Percentiles rank a stretch among this genome's conserved stretches.
Conservation (phyloP, 2,329 filamentous ascomycete species). For the Paraconiothyrium brasiliense region DNA sequence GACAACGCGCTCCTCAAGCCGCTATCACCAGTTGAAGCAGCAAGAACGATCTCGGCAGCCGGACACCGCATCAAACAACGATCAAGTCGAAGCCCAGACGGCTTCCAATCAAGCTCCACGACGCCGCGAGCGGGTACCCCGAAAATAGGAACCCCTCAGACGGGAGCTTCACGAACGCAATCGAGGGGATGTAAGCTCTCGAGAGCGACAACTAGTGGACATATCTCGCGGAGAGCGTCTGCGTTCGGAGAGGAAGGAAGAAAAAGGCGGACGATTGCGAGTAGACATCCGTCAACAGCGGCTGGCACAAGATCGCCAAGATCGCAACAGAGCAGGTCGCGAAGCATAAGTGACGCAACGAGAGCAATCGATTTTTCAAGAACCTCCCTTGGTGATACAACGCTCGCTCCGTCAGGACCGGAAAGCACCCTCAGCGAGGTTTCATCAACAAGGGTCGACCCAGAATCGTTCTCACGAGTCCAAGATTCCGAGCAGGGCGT, state of each 20-base stretch:
- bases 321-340: background rate
- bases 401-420: background rate
- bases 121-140: background rate
- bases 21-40: background rate
- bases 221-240: background rate
- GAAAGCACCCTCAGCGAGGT: background rate
- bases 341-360: background rate
- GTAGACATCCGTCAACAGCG: conserved; percentile 20
- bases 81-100: conserved; percentile 4
- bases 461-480: background rate
- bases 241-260: background rate
- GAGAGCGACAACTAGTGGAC: background rate
- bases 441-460: conserved; percentile 15
- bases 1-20: background rate
- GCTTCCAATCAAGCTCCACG: background rate
- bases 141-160: background rate
- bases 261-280: conserved; percentile 6
- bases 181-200: background rate
- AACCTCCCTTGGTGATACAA: background rate
- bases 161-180: background rate
- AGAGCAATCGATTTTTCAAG: conserved; percentile 6
- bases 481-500: background rate
- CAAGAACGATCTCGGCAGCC: conserved; percentile 5
- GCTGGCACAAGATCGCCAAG: conserved; percentile 16
- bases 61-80: conserved; percentile 9